Evolutionary conservation across 176 grass and related monocot genomes (phyloP), one percentile per base, ranked within the genome.

Genomic region (Oryza rufipogon): DNA sequence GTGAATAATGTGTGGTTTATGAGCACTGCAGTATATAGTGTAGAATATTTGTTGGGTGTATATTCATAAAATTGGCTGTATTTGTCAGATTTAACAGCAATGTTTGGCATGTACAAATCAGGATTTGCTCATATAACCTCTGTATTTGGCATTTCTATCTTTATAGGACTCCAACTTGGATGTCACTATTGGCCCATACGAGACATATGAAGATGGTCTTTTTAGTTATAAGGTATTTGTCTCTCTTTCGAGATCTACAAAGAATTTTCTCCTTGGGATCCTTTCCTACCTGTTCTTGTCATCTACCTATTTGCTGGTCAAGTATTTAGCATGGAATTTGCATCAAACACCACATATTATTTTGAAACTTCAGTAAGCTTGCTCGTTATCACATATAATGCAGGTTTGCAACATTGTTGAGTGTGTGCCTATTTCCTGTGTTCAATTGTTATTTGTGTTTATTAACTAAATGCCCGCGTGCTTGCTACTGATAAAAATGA

Each of bases 131-230:
- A 88, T 47, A n/a, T 60, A 41, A 68, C 44, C 58, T 84, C 8
- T 83, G 34, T 87, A 66, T 84, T 88, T 88, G 33, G 4, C 34
- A 45, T 77, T 60, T 34, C 25, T 84, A 66, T 65, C 6, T 66
- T 84, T 87, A 34, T 79, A 98, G 95, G 95, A 98, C 65, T 98
- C 95, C 19, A 95, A 93, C 81, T 82, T 98, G 90, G 95, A 98
- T 74, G 68, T 98, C 28, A 98, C 95, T 69, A 98, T 98, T 86
- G 95, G 95, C 41, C 95, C 95, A 49, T 98, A 98, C 64, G 95
- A 98, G 81, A 98, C 95, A 83, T 98, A 98, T 22, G 91, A 98
- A 93, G 95, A 98, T 90, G 83, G 79, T n/a, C 92, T 98, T 46
- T 98, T 98, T 88, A 92, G 89, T 81, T 98, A 98, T 73, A 98